Base-by-base conservation (phyloP, 1,284 basidiomycete species). In the Austroboletus niveus region DNA sequence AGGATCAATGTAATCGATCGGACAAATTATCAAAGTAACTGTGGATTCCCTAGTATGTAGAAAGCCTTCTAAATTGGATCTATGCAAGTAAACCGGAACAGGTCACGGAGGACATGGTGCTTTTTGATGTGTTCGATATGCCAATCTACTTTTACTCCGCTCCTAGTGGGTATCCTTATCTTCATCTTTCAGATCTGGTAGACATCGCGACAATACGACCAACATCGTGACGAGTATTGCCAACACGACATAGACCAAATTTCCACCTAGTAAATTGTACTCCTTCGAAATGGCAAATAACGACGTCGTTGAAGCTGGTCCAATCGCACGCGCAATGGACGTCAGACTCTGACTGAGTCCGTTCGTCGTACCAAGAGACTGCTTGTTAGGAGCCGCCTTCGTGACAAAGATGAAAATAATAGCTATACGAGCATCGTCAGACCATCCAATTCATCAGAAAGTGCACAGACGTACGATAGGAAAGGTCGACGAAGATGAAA, bases 321-420 rank as follows among this genome's bases (percentile, higher is more conserved):
- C 80, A 27, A 80, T 61, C 50, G 79, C 78, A 34, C 79, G 72
- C 12, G 76, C 66, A 31, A 74, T 66, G 6, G 78, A 77, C 4
- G 73, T 74, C 8, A 71, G 61, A 20, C 73, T 77, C 54, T 81
- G 81, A 1, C 75, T 74, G 10, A 82, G 68, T 9, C 80, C 80
- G 54, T 79, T 80, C 17, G 75, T 73, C 5, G 77, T 68, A 5
- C 80, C 80, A 27, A 81, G 58, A 8, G 68, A 65, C 24, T 58
- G 54, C 34, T 62, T 69, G 36, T 68, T 66, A 0, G 71, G 72
- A 8, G 70, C 54, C 2, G 71, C 59, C 38, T 57, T 57, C 8
- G 64, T 68, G 52, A 70, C 56, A 29, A 71, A 69, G 34, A 74
- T 58, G 20, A 65, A 65, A 20, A 69, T 61, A 35, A 60, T 61